These are phyloP conservation scores for Cystobasidiaceae sp. DNA, from an alignment of 1,284 basidiomycete genomes.

Conservation along the genomic window DNA sequence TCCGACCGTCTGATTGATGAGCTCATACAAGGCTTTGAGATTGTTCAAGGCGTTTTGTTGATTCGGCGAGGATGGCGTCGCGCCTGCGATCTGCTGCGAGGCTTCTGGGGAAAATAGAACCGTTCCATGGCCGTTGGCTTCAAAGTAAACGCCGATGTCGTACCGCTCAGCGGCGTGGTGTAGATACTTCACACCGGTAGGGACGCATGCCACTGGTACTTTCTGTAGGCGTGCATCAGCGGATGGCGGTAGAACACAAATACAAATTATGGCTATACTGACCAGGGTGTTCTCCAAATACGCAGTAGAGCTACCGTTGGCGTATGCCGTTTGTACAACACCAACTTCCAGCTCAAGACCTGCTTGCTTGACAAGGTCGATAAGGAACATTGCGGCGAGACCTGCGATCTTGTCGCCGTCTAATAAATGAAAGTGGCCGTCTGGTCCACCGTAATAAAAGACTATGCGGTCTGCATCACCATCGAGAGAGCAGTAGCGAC, in stretches of 20 bases:
- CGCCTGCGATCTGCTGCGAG: constrained; percentile 56
- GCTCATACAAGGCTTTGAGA: constrained; percentile 66
- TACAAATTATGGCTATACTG: constrained; percentile 39
- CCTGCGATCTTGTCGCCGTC: constrained; percentile 99
- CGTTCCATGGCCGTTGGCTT: constrained; percentile 98
- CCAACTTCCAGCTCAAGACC: constrained; percentile 73
- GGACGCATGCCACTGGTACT: constrained; percentile 88
- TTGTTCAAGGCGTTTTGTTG: constrained; percentile 72
- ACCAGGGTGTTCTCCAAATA: constrained; percentile 68
- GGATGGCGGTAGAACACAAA: not conserved
- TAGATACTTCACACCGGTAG: constrained; percentile 96
- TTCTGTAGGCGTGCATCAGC: constrained; percentile 56
- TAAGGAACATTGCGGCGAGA: constrained; percentile 86
- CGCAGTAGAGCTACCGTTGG: constrained; percentile 93
- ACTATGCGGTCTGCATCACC: constrained; percentile 97
- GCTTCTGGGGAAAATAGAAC: constrained; percentile 83
- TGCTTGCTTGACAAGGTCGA: constrained; percentile 77
- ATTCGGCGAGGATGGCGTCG: constrained; percentile 70
- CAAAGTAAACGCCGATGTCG: constrained; percentile 96
- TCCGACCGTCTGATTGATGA: constrained; percentile 98
- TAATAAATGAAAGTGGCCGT: constrained; percentile 74
- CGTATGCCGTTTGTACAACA: constrained; percentile 97
- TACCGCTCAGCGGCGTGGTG: constrained; percentile 95
- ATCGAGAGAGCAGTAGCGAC: constrained; percentile 87
- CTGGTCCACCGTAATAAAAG: constrained; percentile 81